Conservation (phyloP, 371 early-diverging fungal species). For the Mortierella sp. region DNA sequence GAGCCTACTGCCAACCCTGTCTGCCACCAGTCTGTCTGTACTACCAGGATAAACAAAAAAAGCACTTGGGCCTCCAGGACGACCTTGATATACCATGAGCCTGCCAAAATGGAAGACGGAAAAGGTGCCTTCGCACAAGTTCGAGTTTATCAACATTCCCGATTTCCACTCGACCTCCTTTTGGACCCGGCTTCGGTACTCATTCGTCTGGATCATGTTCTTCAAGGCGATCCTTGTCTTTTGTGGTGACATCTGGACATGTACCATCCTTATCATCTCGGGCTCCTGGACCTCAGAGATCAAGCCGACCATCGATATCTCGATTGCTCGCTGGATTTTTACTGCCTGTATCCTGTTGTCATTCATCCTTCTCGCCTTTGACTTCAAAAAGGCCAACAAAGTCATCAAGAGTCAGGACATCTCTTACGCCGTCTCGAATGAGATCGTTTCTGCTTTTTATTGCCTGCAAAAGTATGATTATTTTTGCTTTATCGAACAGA, state of each 20-base stretch:
- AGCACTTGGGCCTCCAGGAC: no score
- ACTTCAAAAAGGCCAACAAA: constrained; percentile 59
- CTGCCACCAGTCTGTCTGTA: no score
- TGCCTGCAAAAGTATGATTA: constrained; percentile 57
- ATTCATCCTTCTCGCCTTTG: constrained; percentile 57
- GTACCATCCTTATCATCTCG: constrained; percentile 29
- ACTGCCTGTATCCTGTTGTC: constrained; percentile 60
- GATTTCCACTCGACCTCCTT: constrained; percentile 22
- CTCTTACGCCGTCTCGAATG: constrained; percentile 62
- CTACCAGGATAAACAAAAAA: neutral
- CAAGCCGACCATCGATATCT: constrained; percentile 21
- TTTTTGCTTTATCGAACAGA: constrained; percentile 68
- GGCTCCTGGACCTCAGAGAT: constrained; percentile 20
- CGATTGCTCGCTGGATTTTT: constrained; percentile 56
- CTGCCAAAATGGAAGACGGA: constrained; percentile 65
- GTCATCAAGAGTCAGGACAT: constrained; percentile 66
- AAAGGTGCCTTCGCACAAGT: constrained; percentile 66
- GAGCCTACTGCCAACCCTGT: no score
- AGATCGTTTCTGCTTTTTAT: constrained; percentile 58
- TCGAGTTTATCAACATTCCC: constrained; percentile 61
- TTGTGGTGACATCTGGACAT: constrained; percentile 35
- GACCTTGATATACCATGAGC: constrained; percentile 2
- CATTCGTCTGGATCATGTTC: constrained; percentile 32
- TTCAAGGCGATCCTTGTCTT: constrained; percentile 26
- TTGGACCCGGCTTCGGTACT: constrained; percentile 19